Evolutionary conservation across 2,329 filamentous ascomycete genomes (phyloP).

Genomic region (Claviceps fusiformis): DNA sequence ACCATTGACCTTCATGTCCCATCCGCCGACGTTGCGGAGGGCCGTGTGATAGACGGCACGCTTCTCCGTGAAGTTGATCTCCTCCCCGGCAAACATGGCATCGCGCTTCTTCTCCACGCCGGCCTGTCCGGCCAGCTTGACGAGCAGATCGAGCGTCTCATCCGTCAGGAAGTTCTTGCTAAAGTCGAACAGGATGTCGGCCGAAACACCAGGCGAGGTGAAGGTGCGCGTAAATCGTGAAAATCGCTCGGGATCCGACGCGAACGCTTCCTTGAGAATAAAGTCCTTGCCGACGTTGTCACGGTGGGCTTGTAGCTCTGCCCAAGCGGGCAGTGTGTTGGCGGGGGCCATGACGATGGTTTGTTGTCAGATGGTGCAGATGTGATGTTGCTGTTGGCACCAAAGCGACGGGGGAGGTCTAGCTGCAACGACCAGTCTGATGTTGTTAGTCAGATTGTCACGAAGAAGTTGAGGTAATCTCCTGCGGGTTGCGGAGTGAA

Average conservation of each 20-base stretch:
- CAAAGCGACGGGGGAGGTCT: neutral
- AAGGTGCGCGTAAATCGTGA: constrained; percentile 81
- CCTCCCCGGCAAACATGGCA: constrained; percentile 92
- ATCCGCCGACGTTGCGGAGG: constrained; percentile 76
- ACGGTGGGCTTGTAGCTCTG: constrained; percentile 82
- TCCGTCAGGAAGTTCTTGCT: constrained; percentile 97
- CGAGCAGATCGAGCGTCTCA: constrained; percentile 74
- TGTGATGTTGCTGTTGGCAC: neutral
- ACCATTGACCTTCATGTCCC: constrained; percentile 74
- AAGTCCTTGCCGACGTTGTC: constrained; percentile 76
- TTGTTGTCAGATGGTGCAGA: neutral
- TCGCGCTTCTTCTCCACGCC: constrained; percentile 86
- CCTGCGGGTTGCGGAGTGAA: neutral
- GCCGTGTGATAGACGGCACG: constrained; percentile 93
- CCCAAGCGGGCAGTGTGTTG: constrained; percentile 75
- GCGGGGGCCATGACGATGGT: constrained; percentile 58
- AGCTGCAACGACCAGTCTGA: neutral
- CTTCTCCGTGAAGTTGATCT: constrained; percentile 98
- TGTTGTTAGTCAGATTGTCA: neutral
- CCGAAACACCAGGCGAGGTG: constrained; percentile 64
- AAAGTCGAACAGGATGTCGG: constrained; percentile 93
- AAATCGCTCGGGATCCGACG: constrained; percentile 78
- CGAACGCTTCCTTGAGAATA: constrained; percentile 85
- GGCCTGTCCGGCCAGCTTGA: constrained; percentile 85
- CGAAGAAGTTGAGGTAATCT: neutral